A percentile compares a stretch with the other conserved stretches of the same genome.
phyloP scores from a whole-genome alignment of 2,329 filamentous ascomycete species.

The Nemania bipapillata region DNA sequence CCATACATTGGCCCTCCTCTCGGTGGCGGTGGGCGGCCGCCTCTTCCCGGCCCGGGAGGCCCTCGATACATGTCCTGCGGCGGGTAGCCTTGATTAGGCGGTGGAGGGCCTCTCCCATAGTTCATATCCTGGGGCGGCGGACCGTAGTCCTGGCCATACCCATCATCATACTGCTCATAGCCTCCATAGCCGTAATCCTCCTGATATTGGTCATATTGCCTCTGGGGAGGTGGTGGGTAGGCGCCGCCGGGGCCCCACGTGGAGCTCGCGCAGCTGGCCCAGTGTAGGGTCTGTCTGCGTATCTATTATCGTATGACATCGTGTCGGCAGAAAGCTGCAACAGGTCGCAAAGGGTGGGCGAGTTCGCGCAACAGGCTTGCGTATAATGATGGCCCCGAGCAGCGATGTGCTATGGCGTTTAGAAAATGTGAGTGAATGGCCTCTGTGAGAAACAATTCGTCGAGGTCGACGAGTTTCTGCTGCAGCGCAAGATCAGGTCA shows the following conservation, averaged over 20 bases:
- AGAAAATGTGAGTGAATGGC: neutral
- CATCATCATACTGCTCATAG: constrained; percentile 57
- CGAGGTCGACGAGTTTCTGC: constrained; percentile 29
- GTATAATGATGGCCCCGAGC: constrained; percentile 8
- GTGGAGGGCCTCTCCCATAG: constrained; percentile 59
- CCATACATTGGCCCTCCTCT: constrained; percentile 60
- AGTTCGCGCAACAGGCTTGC: neutral
- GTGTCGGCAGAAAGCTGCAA: constrained; percentile 24
- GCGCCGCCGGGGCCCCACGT: constrained; percentile 44
- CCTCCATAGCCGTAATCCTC: constrained; percentile 59
- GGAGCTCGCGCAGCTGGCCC: constrained; percentile 58
- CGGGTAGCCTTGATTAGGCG: constrained; percentile 54
- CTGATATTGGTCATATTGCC: constrained; percentile 60
- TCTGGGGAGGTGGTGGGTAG: constrained; percentile 44
- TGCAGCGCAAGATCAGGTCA: constrained; percentile 19
- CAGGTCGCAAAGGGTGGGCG: neutral
- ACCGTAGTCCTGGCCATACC: constrained; percentile 57
- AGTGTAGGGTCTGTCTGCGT: constrained; percentile 61
- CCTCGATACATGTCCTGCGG: constrained; percentile 60
- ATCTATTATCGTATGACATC: constrained; percentile 66
- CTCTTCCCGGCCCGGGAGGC: constrained; percentile 54
- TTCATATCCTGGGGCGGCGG: constrained; percentile 57
- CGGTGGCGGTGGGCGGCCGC: constrained; percentile 56
- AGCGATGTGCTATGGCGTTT: constrained; percentile 25
- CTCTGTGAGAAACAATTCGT: constrained; percentile 5